Evolutionary conservation across 148 eudicot genomes (phyloP), one percentile per base, ranked within the genome.

Genomic region (Persicaria tinctoria): DNA sequence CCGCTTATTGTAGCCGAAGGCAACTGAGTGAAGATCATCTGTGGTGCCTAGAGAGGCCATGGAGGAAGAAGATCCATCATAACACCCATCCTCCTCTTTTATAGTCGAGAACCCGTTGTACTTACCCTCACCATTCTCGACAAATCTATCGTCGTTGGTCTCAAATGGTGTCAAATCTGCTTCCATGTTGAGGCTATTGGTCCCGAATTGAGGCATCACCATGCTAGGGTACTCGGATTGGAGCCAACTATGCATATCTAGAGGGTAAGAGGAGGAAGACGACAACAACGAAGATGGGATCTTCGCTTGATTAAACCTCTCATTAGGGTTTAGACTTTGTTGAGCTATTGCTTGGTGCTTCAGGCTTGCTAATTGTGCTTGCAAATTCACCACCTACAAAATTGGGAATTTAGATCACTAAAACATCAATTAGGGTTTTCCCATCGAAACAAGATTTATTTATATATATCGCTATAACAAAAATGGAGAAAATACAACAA

Each of bases 21-120:
- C 93, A 27, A 90, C 73, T 0, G 97, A 85, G 70, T 83, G 90
- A 45, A 95, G 93, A 49, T 95, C 97, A 70, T 90, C 83, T 0
- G 82, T 83, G 23, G 32, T 70, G 32, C 23, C 51, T 87, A 70
- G 27, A 50, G 97, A 87, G 75, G 86, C 85, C 84, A 89, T 78
- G 73, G 93, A 76, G 63, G 81, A 86, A 75, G 89, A 84, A 27
- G 72, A 80, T 47, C 82, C 90, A 77, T 85, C 88, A 51, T 78
- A 84, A 82, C 88, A 87, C 44, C 59, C 77, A 75, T 86, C 84
- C 47, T 88, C 91, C 70, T 87, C 85, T 18, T 73, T 82, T 38
- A 75, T 48, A 60, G 53, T 56, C 27, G 76, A 55, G 4, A 71
- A 70, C 51, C 73, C 73, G 51, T 69, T 45, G n/a, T 59, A n/a